Evolutionary conservation across 768 basidiomycete species (phyloP), one percentile per base, ranked within the genome.

Genomic region (Rickenella mellea): DNA sequence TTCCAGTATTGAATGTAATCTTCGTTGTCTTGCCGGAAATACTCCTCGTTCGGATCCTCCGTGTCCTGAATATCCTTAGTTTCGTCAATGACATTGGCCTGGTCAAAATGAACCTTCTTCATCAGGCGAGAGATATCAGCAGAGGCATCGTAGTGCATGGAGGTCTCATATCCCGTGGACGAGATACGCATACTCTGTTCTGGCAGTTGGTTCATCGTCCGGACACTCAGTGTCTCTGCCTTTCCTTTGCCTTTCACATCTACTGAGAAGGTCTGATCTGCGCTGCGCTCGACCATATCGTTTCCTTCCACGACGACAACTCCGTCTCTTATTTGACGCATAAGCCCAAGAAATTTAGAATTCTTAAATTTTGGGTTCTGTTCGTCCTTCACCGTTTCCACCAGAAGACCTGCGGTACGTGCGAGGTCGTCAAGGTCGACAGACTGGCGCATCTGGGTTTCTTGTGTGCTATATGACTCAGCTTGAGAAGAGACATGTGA

Each of bases 331-430:
- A 96, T 62, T 57, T 87, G 79, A 40, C 73, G 75, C 91, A 96
- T 94, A 21, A 96, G 69, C 17, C 71, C 71, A 69, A 96, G 68
- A 57, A 96, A 96, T 45, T 75, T 70, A 58, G 87, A 90, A 25
- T 88, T 74, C 60, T 77, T 71, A 54, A 96, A 91, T 57, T 94
- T 96, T 27, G 80, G 76, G 54, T 87, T 90, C 53, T 73, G 69
- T 42, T 86, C 85, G 44, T 80, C 62, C 53, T 74, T 68, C 35
- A 93, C 74, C n/a, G 81, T 71, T 30, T 87, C 76, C 42, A 94
- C 64, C 28, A 94, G 71, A 31, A 79, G 64, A 7, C 77, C 87
- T 9, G 91, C 91, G 6, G 87, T 83, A 22, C 75, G 73, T 2
- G 90, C 82, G 35, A 94, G 77, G 35, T 86, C 80, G 50, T 91